Percentiles rank a stretch among this genome's conserved stretches.
phyloP scores from a whole-genome alignment of 768 basidiomycete species.

The Gautieria morchelliformis region DNA sequence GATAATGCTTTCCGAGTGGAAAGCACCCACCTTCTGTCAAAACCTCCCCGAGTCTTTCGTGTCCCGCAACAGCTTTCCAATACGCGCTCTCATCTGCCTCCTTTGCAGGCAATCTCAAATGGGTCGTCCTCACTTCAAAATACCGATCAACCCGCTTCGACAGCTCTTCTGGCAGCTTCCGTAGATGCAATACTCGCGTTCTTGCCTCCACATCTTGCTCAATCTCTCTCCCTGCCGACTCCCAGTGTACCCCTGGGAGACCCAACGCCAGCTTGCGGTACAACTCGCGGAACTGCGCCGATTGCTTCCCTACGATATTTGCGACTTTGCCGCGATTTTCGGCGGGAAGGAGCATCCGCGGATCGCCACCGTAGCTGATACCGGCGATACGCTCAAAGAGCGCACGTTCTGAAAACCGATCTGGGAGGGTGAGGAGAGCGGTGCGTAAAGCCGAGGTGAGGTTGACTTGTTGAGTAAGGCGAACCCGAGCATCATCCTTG shows the following conservation, averaged over 20 bases:
- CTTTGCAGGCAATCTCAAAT: conserved; percentile 24
- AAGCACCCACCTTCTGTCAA: conserved; percentile 38
- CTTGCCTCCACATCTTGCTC: conserved; percentile 68
- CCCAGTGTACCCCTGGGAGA: conserved; percentile 76
- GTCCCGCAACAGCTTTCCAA: conserved; percentile 64
- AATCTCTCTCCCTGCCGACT: conserved; percentile 35
- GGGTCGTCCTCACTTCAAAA: conserved; percentile 27
- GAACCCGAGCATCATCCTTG: conserved; percentile 85
- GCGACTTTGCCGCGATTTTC: conserved; percentile 93
- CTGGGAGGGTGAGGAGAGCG: conserved; percentile 80
- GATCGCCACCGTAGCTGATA: conserved; percentile 83
- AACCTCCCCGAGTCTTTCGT: conserved; percentile 42
- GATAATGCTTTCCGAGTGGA: neutral
- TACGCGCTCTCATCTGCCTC: conserved; percentile 67
- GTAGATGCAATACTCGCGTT: conserved; percentile 63
- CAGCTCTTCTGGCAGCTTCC: conserved; percentile 67
- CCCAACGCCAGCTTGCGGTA: conserved; percentile 75
- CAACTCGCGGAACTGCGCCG: conserved; percentile 75
- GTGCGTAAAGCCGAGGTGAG: conserved; percentile 82
- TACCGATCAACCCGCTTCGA: conserved; percentile 43
- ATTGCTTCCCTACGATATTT: conserved; percentile 84
- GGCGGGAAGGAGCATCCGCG: conserved; percentile 86
- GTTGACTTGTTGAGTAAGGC: conserved; percentile 90
- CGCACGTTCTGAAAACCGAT: conserved; percentile 68
- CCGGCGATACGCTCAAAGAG: conserved; percentile 82